Evolutionary conservation across 768 basidiomycete genomes (phyloP).

Genomic region (Xerocomus brunneocitrinus): DNA sequence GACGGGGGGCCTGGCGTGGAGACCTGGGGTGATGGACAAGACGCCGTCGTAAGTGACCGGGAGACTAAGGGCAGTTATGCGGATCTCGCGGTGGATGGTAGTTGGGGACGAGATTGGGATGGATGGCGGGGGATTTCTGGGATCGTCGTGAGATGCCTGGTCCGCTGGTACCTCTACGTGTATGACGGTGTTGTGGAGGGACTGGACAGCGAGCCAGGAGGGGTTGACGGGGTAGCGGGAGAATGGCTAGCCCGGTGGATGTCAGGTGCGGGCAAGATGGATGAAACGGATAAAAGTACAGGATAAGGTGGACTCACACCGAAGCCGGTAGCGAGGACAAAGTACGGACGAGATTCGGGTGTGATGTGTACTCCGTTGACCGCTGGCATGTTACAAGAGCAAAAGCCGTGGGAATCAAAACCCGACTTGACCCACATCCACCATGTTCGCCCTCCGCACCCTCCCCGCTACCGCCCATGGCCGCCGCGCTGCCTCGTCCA

Average conservation of each 20-base stretch:
- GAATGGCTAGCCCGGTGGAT: slow-evolving; percentile 44
- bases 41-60: slow-evolving; percentile 59
- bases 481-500: slow-evolving; percentile 67
- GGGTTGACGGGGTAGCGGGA: slow-evolving; percentile 55
- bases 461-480: slow-evolving; percentile 38
- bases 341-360: slow-evolving; percentile 34
- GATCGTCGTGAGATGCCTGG: slow-evolving; percentile 16
- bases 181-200: slow-evolving; percentile 54
- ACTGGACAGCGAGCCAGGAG: slow-evolving; percentile 66
- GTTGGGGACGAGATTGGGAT: slow-evolving; percentile 4
- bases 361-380: slow-evolving; percentile 18
- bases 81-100: slow-evolving; percentile 39
- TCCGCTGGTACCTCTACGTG: slow-evolving; percentile 34
- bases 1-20: slow-evolving; percentile 57
- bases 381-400: slow-evolving; percentile 27
- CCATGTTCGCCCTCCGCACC: slow-evolving; percentile 58
- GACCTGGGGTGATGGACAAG: slow-evolving; percentile 48
- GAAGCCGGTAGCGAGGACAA: slow-evolving; percentile 50
- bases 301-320: slow-evolving; percentile 40
- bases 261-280: slow-evolving; percentile 16
- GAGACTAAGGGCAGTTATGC: slow-evolving; percentile 55
- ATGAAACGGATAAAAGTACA: slow-evolving; percentile 22
- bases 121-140: neutral
- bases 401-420: slow-evolving; percentile 8
- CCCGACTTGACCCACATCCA: slow-evolving; percentile 16